Base-by-base conservation (phyloP, 208 protist genomes). In the Crithidia fasciculata region DNA sequence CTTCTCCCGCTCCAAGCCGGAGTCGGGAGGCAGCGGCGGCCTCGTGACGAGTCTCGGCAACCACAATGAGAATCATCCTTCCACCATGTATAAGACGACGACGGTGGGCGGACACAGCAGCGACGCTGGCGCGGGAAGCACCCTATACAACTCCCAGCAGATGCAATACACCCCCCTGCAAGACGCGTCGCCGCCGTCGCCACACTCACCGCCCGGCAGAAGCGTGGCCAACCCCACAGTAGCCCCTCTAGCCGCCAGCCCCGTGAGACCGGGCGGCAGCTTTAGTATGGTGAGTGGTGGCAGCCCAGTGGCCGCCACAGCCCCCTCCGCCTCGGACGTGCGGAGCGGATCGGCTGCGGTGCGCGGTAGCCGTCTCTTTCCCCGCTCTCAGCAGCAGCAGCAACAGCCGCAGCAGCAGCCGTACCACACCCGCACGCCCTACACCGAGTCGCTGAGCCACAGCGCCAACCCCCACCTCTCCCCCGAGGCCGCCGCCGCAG, bases 111-210 rank as follows among this genome's bases (percentile, higher is more conserved):
- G 60, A 4, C 15, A 4, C 60, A 54, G 18, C 47, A 53, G 18
- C 36, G 60, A 18, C 16, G 16, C 15, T 4, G 36, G 50, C 53
- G 53, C n/a, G 59, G 16, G 18, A 13, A 53, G 50, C 44, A 52
- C 45, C 55, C n/a, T n/a, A 15, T 66, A 74, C 59, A 50, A 66
- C 19, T 57, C 69, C 12, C 69, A 66, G 47, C 69, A 73, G 43
- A 16, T 47, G 41, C 49, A 57, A 7, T 43, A 57, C 50, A 78
- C 66, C 39, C 67, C 37, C 50, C 40, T 47, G 37, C 45, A 68
- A 9, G 6, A 40, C 36, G 73, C 49, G 2, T 45, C 36, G n/a
- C 45, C 59, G 37, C 49, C 73, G 5, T 66, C 56, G 12, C 69
- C 44, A 37, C 58, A 60, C 13, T 61, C 28, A 7, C 39, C 52